phyloP scores from a whole-genome alignment of 371 early-diverging fungal species.

The Mortierella sp. region DNA sequence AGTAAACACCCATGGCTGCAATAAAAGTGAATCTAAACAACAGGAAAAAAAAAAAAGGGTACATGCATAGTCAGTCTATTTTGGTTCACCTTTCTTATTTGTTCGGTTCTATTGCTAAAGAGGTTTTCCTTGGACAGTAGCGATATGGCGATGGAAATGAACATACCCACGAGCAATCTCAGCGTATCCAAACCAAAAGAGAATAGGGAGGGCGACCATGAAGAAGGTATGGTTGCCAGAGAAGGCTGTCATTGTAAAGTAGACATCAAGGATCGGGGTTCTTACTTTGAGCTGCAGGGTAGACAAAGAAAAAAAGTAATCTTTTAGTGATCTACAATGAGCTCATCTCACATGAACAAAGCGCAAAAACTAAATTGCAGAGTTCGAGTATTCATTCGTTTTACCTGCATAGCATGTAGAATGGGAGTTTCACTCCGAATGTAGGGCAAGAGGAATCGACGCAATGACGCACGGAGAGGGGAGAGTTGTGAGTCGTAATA shows the following conservation, averaged over 20 bases:
- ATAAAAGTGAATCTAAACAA: constrained; percentile 48
- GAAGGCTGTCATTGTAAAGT: constrained; percentile 73
- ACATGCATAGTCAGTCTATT: background rate
- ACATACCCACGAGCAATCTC: constrained; percentile 68
- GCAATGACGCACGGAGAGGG: constrained; percentile 61
- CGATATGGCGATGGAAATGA: background rate
- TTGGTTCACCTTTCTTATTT: background rate
- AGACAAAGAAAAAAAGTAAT: background rate
- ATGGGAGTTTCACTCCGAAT: constrained; percentile 69
- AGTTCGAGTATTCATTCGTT: background rate
- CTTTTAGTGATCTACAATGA: too few relatives aligned
- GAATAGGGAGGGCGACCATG: constrained; percentile 75
- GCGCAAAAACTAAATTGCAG: too few relatives aligned
- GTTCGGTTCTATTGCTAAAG: background rate
- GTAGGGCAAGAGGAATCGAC: constrained; percentile 64
- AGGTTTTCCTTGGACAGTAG: background rate
- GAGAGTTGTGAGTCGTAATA: constrained; percentile 55
- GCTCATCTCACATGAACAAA: too few relatives aligned
- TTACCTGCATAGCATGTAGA: constrained; percentile 71
- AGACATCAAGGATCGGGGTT: constrained; percentile 65
- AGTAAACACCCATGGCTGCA: constrained; percentile 75
- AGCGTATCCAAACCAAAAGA: constrained; percentile 79
- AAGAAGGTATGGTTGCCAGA: constrained; percentile 84
- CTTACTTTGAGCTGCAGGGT: constrained; percentile 43
- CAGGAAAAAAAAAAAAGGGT: background rate